Evolutionary conservation across 2,329 filamentous ascomycete species (phyloP).

Genomic region (Leptodontidium sp.): DNA sequence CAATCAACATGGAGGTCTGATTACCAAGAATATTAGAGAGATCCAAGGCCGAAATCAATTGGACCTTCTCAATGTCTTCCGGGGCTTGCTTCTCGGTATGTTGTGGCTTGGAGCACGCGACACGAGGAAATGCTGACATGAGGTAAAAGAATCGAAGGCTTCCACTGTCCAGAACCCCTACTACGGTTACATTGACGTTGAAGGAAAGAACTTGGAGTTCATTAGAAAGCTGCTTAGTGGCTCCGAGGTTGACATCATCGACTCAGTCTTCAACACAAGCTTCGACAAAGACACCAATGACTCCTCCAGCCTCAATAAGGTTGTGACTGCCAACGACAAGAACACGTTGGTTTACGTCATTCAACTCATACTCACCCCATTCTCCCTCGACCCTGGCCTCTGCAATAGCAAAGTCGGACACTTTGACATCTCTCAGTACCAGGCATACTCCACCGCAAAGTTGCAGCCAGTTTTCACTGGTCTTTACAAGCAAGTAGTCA

Average conservation of each 20-base stretch:
- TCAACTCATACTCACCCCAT: slow-evolving; percentile 42
- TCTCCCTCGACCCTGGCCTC: slow-evolving; percentile 41
- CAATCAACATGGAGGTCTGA: slow-evolving; percentile 37
- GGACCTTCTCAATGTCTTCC: slow-evolving; percentile 49
- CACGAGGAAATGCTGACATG: background rate
- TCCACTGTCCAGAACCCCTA: slow-evolving; percentile 20
- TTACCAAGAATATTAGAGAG: slow-evolving; percentile 20
- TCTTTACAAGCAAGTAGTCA: slow-evolving; percentile 38
- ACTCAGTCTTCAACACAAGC: slow-evolving; percentile 35
- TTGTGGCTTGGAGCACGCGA: slow-evolving; percentile 1
- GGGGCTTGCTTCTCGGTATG: slow-evolving; percentile 55
- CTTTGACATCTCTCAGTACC: slow-evolving; percentile 55
- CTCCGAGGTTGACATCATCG: slow-evolving; percentile 40
- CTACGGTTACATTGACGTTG: slow-evolving; percentile 43
- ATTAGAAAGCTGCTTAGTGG: slow-evolving; percentile 35
- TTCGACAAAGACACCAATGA: slow-evolving; percentile 21
- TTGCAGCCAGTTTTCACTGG: slow-evolving; percentile 53
- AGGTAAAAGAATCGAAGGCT: slow-evolving; percentile 42
- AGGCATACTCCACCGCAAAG: slow-evolving; percentile 51
- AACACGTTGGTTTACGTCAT: slow-evolving; percentile 36
- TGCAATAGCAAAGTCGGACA: slow-evolving; percentile 36
- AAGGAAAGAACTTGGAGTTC: slow-evolving; percentile 38
- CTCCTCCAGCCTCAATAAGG: slow-evolving; percentile 10
- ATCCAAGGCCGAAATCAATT: slow-evolving; percentile 42
- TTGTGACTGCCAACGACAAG: slow-evolving; percentile 23